These are phyloP conservation scores for Musa troglodytarum DNA, from an alignment of 176 grass and related monocot genomes.

Conservation along the genomic window DNA sequence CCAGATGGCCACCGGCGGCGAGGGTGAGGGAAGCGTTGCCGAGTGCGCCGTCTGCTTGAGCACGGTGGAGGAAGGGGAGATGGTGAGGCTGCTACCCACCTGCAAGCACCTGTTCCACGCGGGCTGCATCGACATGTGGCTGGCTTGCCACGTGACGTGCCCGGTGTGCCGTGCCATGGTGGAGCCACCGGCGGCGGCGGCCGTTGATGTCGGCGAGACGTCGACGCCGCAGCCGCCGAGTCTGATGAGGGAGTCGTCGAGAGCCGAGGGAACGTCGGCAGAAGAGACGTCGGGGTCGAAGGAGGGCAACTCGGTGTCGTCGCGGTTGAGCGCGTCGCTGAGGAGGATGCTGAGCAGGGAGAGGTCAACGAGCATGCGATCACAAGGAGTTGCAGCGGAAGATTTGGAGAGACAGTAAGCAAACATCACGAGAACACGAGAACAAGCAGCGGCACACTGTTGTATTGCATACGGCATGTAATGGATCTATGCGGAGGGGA, in stretches of 20 bases:
- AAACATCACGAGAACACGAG: neutral
- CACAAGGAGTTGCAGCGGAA: neutral
- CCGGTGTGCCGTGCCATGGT: slow-evolving; percentile 35
- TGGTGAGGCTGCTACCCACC: slow-evolving; percentile 40
- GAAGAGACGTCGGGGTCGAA: neutral
- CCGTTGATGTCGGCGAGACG: neutral
- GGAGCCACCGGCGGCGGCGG: neutral
- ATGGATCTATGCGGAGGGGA: too few species aligned
- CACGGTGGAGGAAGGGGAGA: slow-evolving; percentile 37
- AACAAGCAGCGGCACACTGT: too few species aligned
- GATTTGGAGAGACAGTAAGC: slow-evolving; percentile 2
- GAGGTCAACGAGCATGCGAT: neutral
- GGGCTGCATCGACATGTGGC: slow-evolving; percentile 47
- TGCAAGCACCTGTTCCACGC: slow-evolving; percentile 48
- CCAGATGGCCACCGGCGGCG: neutral
- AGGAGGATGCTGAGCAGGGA: slow-evolving; percentile 8
- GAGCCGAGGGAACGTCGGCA: neutral
- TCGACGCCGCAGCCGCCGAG: neutral
- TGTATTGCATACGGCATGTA: too few species aligned
- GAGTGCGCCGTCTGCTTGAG: slow-evolving; percentile 44
- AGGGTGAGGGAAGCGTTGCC: neutral
- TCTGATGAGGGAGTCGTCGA: neutral
- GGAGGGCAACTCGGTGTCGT: neutral
- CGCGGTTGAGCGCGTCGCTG: slow-evolving; percentile 2
- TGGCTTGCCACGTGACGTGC: slow-evolving; percentile 35